Base-by-base conservation (phyloP, 2,329 filamentous ascomycete species). In the Sarocladium brachiariae region DNA sequence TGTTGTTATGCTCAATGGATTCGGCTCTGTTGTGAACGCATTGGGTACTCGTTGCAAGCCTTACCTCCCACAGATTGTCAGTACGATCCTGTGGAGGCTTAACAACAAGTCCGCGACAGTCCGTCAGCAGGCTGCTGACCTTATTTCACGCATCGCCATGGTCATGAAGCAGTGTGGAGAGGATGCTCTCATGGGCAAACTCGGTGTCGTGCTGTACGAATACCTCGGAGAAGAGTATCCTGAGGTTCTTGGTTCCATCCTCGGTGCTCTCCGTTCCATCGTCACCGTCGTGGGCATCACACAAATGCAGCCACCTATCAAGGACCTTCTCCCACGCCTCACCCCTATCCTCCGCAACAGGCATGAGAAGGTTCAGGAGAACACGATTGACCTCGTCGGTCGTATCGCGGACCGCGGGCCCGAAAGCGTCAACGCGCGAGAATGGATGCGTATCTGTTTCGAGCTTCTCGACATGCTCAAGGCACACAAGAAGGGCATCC, bases 391-490 rank as follows among this genome's bases (percentile, higher is more conserved):
- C 66, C 78, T 99, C 2, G 93, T 99, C 18, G 93, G 93, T 51
- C 92, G 93, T 76, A 97, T 99, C 59, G 93, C 95, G 14, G 93
- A 99, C 69, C 87, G 93, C 57, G 95, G 93, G 1, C 91, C 93
- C 1, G 93, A 99, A 69, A 92, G 87, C 56, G 93, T 99, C 65
- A 96, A 96, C 64, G 91, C 93, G 13, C 83, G 93, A 62, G 93
- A 99, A 70, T 99, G 93, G 93, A 99, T 99, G 95, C 85, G 93
- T 65, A 99, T 99, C 66, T 99, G 93, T 72, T 99, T 99, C 69
- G 93, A 99, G 73, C 76, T 99, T 50, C 82, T 99, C 25, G 93
- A 99, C 70, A 99, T 99, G 93, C 81, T 99, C 62, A 99, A 99
- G 71, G 93, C 93, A 6, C 93, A 99, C 76, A 99, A 99, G 73